phyloP scores from a whole-genome alignment of 1,284 basidiomycete species.

The Ceratobasidium theobromae region DNA sequence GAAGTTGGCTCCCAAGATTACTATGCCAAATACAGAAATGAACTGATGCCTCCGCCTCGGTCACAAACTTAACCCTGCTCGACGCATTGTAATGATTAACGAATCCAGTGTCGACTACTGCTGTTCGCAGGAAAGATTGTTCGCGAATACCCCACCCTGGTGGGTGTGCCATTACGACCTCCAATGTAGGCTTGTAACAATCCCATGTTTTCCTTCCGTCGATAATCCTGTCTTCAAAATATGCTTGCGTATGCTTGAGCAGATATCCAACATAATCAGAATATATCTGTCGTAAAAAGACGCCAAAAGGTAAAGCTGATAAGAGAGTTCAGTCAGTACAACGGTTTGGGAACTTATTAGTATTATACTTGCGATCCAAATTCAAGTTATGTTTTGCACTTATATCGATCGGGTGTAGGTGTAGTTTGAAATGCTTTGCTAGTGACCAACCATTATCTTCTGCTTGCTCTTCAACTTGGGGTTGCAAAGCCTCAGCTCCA shows the following conservation, averaged over 20 bases:
- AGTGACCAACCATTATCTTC: conserved; percentile 27
- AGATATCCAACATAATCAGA: conserved; percentile 29
- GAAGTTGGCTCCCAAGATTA: conserved; percentile 6
- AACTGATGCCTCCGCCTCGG: conserved; percentile 37
- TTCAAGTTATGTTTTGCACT: not conserved
- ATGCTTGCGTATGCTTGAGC: conserved; percentile 22
- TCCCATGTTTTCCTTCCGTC: conserved; percentile 23
- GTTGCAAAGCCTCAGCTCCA: conserved; percentile 25
- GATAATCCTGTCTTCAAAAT: conserved; percentile 16
- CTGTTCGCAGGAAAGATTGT: conserved; percentile 24
- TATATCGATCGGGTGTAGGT: conserved; percentile 30
- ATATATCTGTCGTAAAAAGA: conserved; percentile 18
- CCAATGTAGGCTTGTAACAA: not conserved
- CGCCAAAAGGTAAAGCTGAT: conserved; percentile 7
- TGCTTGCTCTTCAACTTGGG: not conserved
- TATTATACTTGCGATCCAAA: not conserved
- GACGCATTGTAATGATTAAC: not conserved
- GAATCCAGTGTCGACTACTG: conserved; percentile 18
- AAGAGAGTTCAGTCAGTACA: too few species aligned
- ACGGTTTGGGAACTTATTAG: not conserved
- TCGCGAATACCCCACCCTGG: conserved; percentile 32
- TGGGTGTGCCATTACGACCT: conserved; percentile 31
- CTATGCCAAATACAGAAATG: conserved; percentile 33
- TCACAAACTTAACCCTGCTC: conserved; percentile 31
- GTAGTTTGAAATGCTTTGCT: conserved; percentile 32